Conservation (phyloP, 1,284 basidiomycete species). For the Ceratobasidium sp. region DNA sequence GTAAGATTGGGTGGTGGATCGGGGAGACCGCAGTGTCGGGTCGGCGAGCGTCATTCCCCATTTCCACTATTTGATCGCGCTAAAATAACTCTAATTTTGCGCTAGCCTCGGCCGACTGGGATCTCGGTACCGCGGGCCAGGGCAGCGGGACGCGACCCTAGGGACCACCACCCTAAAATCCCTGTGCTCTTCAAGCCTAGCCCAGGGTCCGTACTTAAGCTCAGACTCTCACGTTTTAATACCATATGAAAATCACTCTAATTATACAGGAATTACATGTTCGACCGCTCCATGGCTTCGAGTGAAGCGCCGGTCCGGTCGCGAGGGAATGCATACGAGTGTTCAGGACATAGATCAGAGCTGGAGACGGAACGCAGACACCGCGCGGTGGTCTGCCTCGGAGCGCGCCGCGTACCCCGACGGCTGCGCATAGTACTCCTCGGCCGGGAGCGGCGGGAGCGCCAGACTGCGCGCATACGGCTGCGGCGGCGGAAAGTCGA, state of each 20-base stretch:
- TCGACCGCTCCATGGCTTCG: conserved; percentile 42
- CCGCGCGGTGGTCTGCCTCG: conserved; percentile 28
- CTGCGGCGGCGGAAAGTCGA: background rate
- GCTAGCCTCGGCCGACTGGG: background rate
- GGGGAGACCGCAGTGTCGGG: conserved; percentile 5
- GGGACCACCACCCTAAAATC: background rate
- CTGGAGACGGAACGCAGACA: conserved; percentile 30
- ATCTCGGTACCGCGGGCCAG: background rate
- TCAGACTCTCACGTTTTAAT: conserved; percentile 18
- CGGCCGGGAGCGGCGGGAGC: background rate
- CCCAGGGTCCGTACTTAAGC: background rate
- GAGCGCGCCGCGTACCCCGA: conserved; percentile 13
- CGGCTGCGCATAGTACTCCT: background rate
- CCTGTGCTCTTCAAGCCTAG: background rate
- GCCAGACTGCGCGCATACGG: background rate
- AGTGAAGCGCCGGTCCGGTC: conserved; percentile 42
- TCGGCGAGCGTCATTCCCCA: conserved; percentile 40
- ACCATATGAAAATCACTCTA: background rate
- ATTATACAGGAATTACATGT: conserved; percentile 24
- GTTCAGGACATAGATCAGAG: conserved; percentile 9
- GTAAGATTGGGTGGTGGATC: conserved; percentile 22
- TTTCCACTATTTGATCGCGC: background rate
- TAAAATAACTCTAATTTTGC: conserved; percentile 4
- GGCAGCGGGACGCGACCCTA: background rate
- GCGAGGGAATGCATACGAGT: conserved; percentile 1